phyloP scores from a whole-genome alignment of 306 rosid genomes.

The Carpinus viminea region DNA sequence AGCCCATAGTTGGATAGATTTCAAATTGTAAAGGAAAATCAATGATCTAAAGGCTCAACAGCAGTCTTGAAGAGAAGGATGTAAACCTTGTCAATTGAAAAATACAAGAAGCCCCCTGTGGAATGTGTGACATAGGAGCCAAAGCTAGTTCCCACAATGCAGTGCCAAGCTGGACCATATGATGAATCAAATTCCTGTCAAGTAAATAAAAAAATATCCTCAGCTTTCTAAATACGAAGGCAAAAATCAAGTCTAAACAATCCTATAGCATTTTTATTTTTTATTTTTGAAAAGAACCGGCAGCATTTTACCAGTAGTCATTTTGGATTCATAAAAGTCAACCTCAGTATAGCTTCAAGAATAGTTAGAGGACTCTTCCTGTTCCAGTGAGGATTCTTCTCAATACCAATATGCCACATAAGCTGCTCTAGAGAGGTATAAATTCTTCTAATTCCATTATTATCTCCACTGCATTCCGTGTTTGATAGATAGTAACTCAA shows the following conservation, averaged over 20 bases:
- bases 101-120: conserved; percentile 83
- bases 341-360: not conserved
- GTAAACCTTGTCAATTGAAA: conserved; percentile 90
- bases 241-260: not conserved
- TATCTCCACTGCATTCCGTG: not conserved
- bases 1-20: conserved; percentile 22
- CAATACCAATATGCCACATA: not conserved
- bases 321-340: not conserved
- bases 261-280: not conserved
- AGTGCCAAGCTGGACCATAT: conserved; percentile 98
- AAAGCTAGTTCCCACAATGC: conserved; percentile 97
- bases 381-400: not conserved
- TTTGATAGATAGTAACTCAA: not conserved
- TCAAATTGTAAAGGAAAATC: conserved; percentile 22
- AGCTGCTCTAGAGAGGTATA: not conserved
- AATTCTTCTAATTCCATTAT: not conserved
- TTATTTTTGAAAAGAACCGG: not conserved
- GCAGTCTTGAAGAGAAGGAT: conserved; percentile 95
- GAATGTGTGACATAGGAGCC: conserved; percentile 97
- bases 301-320: not conserved
- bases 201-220: conserved; percentile 13
- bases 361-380: not conserved
- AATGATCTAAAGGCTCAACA: conserved; percentile 78
- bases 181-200: conserved; percentile 85
- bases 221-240: not conserved